Base-by-base conservation (phyloP, 345 rosid species). In the Moricandia arvensis region DNA sequence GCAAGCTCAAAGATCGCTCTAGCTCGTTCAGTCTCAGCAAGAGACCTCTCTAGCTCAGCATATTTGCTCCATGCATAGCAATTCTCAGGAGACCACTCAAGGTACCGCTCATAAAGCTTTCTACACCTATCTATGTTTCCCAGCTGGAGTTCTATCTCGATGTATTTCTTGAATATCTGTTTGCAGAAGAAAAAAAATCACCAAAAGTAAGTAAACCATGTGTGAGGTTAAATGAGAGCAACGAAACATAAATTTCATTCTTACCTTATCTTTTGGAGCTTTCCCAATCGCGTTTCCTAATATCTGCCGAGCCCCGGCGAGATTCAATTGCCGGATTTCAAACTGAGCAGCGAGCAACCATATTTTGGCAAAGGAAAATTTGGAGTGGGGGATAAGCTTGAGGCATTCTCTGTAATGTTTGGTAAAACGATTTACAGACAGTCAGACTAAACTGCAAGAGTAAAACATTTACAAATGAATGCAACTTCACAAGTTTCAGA, bases 231-330 rank as follows among this genome's bases (percentile, higher is more conserved):
- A 49, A 49, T 1, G 24, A 49, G 57, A 49, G 21, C 2, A 49
- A 16, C 2, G 57, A 13, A 45, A 1, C 13, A 45, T n/a, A 45
- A 6, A 49, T 7, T 47, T 16, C 10, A 49, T 6, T 30, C 15
- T 35, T 35, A 62, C 49, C 66, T 61, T 64, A 41, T 64, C 68
- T 38, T 64, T 64, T 11, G 68, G 68, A 64, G 68, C 68, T 64
- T 24, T 64, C 6, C 68, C 68, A 24, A 64, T 64, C 0, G 68
- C 68, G 8, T 37, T 64, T 21, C 68, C 68, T 41, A 64, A 24
- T 21, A 64, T 64, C 68, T 24, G n/a, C 18, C 68, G 34, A 11
- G 68, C 68, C 21, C 68, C 68, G 0, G 68, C 27, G 53, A 64
- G 54, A 37, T 64, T 64, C 54, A 64, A 1, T 18, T 64, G 68